Conservation (phyloP, 768 basidiomycete genomes). For the Trichaptum fuscoviolaceum region DNA sequence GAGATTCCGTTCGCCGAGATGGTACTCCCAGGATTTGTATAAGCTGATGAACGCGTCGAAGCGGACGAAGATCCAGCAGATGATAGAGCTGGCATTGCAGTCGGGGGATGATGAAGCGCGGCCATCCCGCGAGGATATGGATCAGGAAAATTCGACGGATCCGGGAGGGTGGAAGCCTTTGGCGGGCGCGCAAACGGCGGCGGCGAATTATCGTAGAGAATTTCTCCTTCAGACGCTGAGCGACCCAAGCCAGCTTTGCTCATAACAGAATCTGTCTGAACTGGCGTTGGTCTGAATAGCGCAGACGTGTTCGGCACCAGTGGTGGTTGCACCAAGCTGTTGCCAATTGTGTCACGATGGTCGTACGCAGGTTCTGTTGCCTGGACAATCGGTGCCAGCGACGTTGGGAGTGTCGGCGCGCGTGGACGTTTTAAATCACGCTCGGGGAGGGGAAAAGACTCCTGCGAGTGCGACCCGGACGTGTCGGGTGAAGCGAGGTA, state of each 20-base stretch:
- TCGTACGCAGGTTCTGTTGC: not conserved
- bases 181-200: constrained; percentile 38
- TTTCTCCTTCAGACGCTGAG: not conserved
- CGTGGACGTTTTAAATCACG: not conserved
- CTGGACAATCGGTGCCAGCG: not conserved
- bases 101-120: constrained; percentile 41
- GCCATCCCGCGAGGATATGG: constrained; percentile 53
- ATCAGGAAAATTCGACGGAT: constrained; percentile 67
- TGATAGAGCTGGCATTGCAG: constrained; percentile 49
- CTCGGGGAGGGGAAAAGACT: not conserved
- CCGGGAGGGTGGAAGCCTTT: constrained; percentile 44
- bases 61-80: constrained; percentile 66
- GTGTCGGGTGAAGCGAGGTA: not conserved
- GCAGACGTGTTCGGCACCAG: not conserved
- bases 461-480: not conserved
- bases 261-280: constrained; percentile 1
- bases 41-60: constrained; percentile 73
- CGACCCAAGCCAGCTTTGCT: not conserved
- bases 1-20: constrained; percentile 33
- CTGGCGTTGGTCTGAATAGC: not conserved
- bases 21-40: constrained; percentile 66
- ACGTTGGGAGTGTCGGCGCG: not conserved
- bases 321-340: not conserved
- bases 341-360: not conserved
- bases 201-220: constrained; percentile 12